Percentiles rank a stretch among this genome's conserved stretches.
These are phyloP conservation scores for Plasmopara viticola DNA, from an alignment of 352 stramenopile genomes.

Conservation along the genomic window DNA sequence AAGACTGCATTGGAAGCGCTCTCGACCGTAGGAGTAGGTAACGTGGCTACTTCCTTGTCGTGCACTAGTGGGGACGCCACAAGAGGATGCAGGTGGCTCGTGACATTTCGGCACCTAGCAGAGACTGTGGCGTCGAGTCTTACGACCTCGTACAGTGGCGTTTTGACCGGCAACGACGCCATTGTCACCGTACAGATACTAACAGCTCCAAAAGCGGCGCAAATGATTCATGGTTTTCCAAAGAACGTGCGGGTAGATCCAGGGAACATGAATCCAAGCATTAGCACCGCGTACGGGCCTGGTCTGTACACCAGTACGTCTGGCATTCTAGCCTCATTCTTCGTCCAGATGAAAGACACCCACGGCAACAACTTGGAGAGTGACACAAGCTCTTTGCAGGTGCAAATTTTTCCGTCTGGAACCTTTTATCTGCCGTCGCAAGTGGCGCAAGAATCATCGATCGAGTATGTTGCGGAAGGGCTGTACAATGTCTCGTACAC, in stretches of 20 bases:
- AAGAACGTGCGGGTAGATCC: slow-evolving; percentile 52
- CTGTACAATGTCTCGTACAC: slow-evolving; percentile 84
- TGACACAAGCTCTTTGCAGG: slow-evolving; percentile 25
- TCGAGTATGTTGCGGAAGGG: slow-evolving; percentile 62
- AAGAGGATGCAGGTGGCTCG: slow-evolving; percentile 61
- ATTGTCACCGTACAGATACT: slow-evolving; percentile 27
- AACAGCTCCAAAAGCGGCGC: slow-evolving; percentile 20
- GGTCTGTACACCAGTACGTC: slow-evolving; percentile 55
- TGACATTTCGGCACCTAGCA: slow-evolving; percentile 43
- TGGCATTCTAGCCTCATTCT: slow-evolving; percentile 49
- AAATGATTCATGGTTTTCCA: slow-evolving; percentile 57
- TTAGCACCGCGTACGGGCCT: slow-evolving; percentile 59
- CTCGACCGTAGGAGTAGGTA: slow-evolving; percentile 34
- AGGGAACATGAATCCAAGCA: slow-evolving; percentile 56
- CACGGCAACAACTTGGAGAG: slow-evolving; percentile 70
- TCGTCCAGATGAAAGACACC: slow-evolving; percentile 77
- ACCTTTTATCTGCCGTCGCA: slow-evolving; percentile 21
- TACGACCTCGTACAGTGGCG: slow-evolving; percentile 47
- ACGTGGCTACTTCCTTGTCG: slow-evolving; percentile 22
- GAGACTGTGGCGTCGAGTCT: slow-evolving; percentile 18
- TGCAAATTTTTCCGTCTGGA: slow-evolving; percentile 45
- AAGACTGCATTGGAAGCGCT: slow-evolving; percentile 64
- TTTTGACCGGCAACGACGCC: slow-evolving; percentile 69
- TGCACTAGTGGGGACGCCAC: slow-evolving; percentile 39
- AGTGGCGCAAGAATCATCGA: slow-evolving; percentile 25